phyloP scores from a whole-genome alignment of 768 basidiomycete species.

The Rhodotorula paludigena region DNA sequence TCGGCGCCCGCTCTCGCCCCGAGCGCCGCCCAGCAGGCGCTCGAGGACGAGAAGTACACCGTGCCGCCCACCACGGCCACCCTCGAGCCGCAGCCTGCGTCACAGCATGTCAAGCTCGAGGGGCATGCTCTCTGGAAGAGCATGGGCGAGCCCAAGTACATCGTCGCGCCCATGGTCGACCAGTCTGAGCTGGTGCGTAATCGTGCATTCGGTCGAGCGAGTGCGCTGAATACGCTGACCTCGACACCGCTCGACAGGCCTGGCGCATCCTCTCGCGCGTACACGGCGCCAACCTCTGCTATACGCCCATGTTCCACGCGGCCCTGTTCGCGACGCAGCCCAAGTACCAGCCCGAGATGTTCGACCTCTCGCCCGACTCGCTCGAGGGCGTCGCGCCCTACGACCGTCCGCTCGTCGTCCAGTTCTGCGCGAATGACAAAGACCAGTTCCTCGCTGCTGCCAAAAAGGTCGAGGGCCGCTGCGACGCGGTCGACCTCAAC shows the following conservation, averaged over 20 bases:
- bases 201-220: too few relatives aligned
- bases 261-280: conserved; percentile 78
- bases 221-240: conserved; percentile 5
- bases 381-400: conserved; percentile 69
- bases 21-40: neutral
- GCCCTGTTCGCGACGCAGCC: conserved; percentile 68
- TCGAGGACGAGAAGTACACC: neutral
- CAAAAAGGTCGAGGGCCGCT: conserved; percentile 60
- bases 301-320: conserved; percentile 98
- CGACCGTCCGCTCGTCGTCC: conserved; percentile 42
- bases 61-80: neutral
- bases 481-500: conserved; percentile 93
- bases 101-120: conserved; percentile 32
- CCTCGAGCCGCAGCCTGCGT: conserved; percentile 18
- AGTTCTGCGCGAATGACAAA: conserved; percentile 87
- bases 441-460: conserved; percentile 73
- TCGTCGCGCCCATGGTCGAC: conserved; percentile 98
- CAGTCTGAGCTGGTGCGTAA: conserved; percentile 83
- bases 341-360: conserved; percentile 60
- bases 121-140: conserved; percentile 21
- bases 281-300: conserved; percentile 82
- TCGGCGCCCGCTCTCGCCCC: too few relatives aligned
- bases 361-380: conserved; percentile 59
- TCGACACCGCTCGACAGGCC: conserved; percentile 55
- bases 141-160: conserved; percentile 75